A percentile compares a stretch with the other conserved stretches of the same genome.
Evolutionary conservation across 2,329 filamentous ascomycete genomes (phyloP).

Genomic region (Phialophora tarda): DNA sequence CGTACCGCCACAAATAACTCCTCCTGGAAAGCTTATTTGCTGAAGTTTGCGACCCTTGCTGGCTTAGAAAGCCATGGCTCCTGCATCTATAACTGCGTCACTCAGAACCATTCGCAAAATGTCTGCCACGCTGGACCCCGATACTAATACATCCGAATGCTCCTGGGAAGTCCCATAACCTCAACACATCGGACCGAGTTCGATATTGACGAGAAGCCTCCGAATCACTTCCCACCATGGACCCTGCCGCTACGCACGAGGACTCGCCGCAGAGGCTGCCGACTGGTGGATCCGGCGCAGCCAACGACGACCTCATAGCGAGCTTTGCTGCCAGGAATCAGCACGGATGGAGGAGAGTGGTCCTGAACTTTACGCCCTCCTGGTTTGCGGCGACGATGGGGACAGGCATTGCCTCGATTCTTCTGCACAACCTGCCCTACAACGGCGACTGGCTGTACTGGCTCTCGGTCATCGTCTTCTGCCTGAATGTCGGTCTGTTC

Average conservation of each 20-base stretch:
- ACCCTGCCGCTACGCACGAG: background rate
- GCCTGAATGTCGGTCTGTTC: constrained; percentile 65
- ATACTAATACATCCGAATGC: background rate
- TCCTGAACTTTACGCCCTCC: constrained; percentile 60
- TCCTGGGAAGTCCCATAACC: background rate
- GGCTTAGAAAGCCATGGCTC: background rate
- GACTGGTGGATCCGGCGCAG: background rate
- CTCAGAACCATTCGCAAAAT: background rate
- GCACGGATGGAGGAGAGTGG: constrained; percentile 32
- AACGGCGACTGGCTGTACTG: constrained; percentile 61
- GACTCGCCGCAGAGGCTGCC: background rate
- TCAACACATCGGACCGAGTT: background rate
- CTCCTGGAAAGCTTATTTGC: background rate
- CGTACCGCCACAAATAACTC: constrained; percentile 1
- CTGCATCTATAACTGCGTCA: background rate
- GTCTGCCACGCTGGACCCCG: background rate
- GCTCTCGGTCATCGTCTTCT: constrained; percentile 61
- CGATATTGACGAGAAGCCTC: background rate
- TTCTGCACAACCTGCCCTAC: constrained; percentile 68
- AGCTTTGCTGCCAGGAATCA: constrained; percentile 44
- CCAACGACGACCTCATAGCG: constrained; percentile 14
- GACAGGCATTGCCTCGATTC: constrained; percentile 68
- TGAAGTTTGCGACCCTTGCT: background rate
- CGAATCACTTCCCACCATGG: background rate
- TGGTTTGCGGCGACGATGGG: constrained; percentile 70